phyloP scores from a whole-genome alignment of 345 rosid species.

The Noccaea bulbosa region DNA sequence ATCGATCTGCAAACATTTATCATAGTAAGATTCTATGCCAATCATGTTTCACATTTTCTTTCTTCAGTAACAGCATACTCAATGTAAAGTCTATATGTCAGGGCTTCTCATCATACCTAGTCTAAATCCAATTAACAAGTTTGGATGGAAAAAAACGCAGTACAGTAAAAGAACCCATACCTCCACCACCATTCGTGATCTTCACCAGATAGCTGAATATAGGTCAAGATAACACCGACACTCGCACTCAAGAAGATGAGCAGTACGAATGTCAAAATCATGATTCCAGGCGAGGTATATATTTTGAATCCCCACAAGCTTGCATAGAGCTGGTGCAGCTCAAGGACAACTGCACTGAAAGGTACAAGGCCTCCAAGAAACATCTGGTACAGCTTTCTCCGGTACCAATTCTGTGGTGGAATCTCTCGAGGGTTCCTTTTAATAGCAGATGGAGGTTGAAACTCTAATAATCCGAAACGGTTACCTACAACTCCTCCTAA shows the following conservation, averaged over 20 bases:
- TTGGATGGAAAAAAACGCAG: not conserved
- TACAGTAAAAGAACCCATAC: conserved; percentile 48
- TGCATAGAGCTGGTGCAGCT: conserved; percentile 63
- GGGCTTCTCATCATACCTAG: conserved; percentile 5
- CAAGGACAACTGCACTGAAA: conserved; percentile 69
- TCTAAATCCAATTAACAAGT: not conserved
- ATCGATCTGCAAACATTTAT: conserved; percentile 59
- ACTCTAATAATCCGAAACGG: conserved; percentile 56
- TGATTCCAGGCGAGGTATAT: conserved; percentile 58
- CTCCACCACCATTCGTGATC: conserved; percentile 99
- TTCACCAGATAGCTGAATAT: conserved; percentile 78
- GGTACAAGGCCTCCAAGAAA: conserved; percentile 77
- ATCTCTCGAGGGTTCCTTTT: conserved; percentile 68
- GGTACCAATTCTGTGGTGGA: conserved; percentile 64
- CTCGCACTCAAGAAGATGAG: conserved; percentile 61
- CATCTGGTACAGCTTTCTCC: conserved; percentile 66
- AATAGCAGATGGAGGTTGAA: conserved; percentile 60
- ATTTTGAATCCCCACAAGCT: conserved; percentile 89
- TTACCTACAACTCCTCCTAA: conserved; percentile 73
- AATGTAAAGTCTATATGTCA: not conserved
- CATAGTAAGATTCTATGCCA: not conserved
- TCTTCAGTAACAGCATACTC: not conserved
- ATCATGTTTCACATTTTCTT: conserved; percentile 23
- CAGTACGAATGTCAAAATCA: conserved; percentile 61
- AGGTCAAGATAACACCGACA: conserved; percentile 71